phyloP scores from a whole-genome alignment of 345 rosid genomes.

The Citrus mangshanensis region DNA sequence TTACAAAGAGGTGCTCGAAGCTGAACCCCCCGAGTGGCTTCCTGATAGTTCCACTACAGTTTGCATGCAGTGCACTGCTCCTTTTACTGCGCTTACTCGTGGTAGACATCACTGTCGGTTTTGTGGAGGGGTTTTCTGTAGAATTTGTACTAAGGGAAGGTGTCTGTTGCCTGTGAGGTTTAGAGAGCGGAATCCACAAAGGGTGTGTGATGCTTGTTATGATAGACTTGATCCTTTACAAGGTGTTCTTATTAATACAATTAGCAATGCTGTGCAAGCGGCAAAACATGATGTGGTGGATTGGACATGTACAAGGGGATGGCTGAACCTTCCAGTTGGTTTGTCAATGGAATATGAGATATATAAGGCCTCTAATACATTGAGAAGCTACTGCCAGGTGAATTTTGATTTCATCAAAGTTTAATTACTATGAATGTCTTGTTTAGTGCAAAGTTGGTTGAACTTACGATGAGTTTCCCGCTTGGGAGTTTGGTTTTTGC shows the following conservation, averaged over 20 bases:
- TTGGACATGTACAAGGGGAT: constrained; percentile 92
- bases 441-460: background rate
- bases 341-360: constrained; percentile 94
- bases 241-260: constrained; percentile 67
- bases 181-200: constrained; percentile 85
- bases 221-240: constrained; percentile 96
- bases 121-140: constrained; percentile 93
- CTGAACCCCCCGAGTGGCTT: constrained; percentile 94
- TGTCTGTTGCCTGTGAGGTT: constrained; percentile 78
- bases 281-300: constrained; percentile 94
- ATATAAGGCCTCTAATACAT: constrained; percentile 81
- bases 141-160: constrained; percentile 78
- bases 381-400: constrained; percentile 79
- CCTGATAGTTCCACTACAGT: constrained; percentile 75
- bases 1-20: constrained; percentile 72
- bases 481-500: background rate
- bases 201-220: constrained; percentile 93
- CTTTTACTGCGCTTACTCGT: constrained; percentile 75
- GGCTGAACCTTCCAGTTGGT: constrained; percentile 94
- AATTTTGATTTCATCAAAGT: constrained; percentile 1
- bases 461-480: background rate
- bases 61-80: constrained; percentile 82
- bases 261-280: constrained; percentile 86
- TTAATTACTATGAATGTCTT: background rate
- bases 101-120: constrained; percentile 98